Percentiles rank a stretch among this genome's conserved stretches.
Conservation (phyloP, 495 filamentous ascomycete genomes). For the Aspergillus wentii region DNA sequence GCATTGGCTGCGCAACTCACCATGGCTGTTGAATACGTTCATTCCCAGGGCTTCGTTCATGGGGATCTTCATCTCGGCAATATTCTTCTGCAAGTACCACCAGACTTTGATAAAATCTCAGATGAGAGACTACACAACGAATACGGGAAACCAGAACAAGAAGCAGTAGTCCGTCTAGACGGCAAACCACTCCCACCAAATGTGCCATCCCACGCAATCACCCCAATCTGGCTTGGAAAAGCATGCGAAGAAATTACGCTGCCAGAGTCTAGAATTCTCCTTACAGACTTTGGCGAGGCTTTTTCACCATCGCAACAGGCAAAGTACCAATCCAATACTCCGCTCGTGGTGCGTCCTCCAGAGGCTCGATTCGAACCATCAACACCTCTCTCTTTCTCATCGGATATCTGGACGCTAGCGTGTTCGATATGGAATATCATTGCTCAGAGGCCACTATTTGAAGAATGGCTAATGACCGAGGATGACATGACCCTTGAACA, state of each 20-base stretch:
- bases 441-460: slow-evolving; percentile 15
- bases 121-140: slow-evolving; percentile 19
- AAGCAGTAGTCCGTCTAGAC: slow-evolving; percentile 20
- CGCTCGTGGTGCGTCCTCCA: slow-evolving; percentile 22
- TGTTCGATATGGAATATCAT: slow-evolving; percentile 28
- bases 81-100: slow-evolving; percentile 18
- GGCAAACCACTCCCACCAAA: slow-evolving; percentile 16
- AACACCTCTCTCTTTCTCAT: slow-evolving; percentile 23
- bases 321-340: slow-evolving; percentile 23
- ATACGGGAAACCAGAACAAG: slow-evolving; percentile 18
- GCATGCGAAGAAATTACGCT: slow-evolving; percentile 19
- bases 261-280: slow-evolving; percentile 24
- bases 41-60: slow-evolving; percentile 28
- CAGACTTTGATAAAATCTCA: slow-evolving; percentile 16
- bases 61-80: slow-evolving; percentile 30
- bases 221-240: slow-evolving; percentile 25
- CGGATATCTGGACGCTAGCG: slow-evolving; percentile 34
- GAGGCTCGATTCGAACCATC: slow-evolving; percentile 26
- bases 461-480: slow-evolving; percentile 12
- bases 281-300: slow-evolving; percentile 35
- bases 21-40: slow-evolving; percentile 24
- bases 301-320: slow-evolving; percentile 21
- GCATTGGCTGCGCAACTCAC: slow-evolving; percentile 35
- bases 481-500: slow-evolving; percentile 33
- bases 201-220: slow-evolving; percentile 16